Conservation (phyloP, 768 basidiomycete species). For the Lentinula edodes region DNA sequence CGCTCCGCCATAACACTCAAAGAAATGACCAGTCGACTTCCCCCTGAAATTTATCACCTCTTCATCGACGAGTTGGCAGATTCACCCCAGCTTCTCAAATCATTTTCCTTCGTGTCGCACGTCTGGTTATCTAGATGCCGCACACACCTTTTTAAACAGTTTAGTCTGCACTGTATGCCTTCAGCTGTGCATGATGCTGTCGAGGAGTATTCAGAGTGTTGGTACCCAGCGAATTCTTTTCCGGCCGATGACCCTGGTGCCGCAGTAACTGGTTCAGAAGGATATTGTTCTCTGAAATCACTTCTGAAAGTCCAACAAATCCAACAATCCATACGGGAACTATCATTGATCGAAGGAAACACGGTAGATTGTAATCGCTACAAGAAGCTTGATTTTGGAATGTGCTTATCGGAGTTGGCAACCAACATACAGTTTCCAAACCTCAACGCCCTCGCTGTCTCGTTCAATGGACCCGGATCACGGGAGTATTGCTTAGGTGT, state of each 20-base stretch:
- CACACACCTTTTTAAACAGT: not conserved
- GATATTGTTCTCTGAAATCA: not conserved
- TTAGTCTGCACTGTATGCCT: not conserved
- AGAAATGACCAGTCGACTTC: not conserved
- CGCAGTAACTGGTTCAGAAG: not conserved
- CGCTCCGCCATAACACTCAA: not conserved
- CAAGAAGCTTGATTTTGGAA: not conserved
- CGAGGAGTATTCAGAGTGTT: not conserved
- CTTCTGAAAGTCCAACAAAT: not conserved
- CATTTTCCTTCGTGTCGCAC: not conserved
- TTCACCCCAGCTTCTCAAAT: not conserved
- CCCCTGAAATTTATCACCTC: not conserved
- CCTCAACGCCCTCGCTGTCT: not conserved
- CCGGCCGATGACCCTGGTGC: not conserved
- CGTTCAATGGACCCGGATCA: not conserved
- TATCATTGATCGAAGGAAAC: not conserved
- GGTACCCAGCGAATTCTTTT: not conserved
- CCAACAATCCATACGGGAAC: not conserved
- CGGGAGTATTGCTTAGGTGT: not conserved
- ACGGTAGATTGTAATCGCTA: not conserved
- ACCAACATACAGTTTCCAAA: not conserved
- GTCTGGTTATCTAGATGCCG: conserved; percentile 1
- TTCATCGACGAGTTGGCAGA: not conserved
- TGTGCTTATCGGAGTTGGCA: not conserved
- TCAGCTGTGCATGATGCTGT: not conserved